Base-by-base conservation (phyloP, 225 moss, liverwort and hornwort genomes). In the Marchantia paleacea region DNA sequence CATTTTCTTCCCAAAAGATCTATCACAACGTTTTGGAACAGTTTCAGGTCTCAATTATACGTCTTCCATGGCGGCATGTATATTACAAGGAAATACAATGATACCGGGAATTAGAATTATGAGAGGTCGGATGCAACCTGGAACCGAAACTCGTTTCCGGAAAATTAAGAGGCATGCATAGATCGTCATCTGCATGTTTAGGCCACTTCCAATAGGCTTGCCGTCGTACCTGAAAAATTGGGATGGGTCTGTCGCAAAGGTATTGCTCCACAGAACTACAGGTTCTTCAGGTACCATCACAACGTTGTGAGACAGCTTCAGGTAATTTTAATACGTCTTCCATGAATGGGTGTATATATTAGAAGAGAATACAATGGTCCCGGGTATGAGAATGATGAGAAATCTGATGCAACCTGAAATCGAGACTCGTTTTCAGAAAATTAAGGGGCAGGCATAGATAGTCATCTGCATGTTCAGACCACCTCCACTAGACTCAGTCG, bases 211-310 rank as follows among this genome's bases (percentile, higher is more conserved):
- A 22, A 19, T 22, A 20, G 63, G 16, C 61, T 47, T 10, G 20
- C 29, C 29, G 62, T 62, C 63, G 14, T 31, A 63, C 57, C 19
- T 57, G 57, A 57, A 19, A 85, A 72, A 90, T 79, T 28, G 97
- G 94, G 64, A 94, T 97, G 11, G 93, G 92, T 73, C 90, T 89
- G 26, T 93, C 93, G 64, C 97, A 97, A 85, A 92, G 93, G 67
- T 92, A 93, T 1, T 82, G 77, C 82, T 97, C 97, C 39, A 80
- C 81, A 71, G 86, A 87, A 72, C 89, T 86, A 83, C 91, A 97
- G 61, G 87, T 85, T 64, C 88, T 84, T 78, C 19, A 57, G 57
- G 96, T 30, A 96, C 28, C 31, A 68, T 31, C 30, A 24, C 22
- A 22, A 62, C 9, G 19, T 60, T 60, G 7, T 60, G 15, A 22